Base-by-base conservation (phyloP, 768 basidiomycete species). In the Lepiota brunneoincarnata region DNA sequence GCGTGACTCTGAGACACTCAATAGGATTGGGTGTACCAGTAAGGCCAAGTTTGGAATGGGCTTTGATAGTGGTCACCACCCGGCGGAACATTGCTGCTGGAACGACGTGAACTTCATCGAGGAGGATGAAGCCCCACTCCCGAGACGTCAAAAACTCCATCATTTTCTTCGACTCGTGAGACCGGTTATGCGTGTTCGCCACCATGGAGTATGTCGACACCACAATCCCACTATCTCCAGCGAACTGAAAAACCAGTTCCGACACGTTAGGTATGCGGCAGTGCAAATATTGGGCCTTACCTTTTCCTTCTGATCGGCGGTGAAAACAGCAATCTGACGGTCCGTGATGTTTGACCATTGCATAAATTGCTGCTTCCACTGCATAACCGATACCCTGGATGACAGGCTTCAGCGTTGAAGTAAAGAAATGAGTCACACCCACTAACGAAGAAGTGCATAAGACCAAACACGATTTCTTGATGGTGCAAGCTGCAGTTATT, bases 171-270 rank as follows among this genome's bases (percentile, higher is more conserved):
- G 97, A 91, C 65, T 96, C 94, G 67, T 98, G 93, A n/a, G 97
- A 97, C 60, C 97, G 84, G 68, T 98, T 97, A 64, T 94, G 91
- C 2, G 93, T 97, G 67, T 98, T 98, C 26, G 97, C 96, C 48
- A 99, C 95, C 97, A 99, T 99, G 3, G 96, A 98, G 68, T 99
- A 99, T 10, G 97, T 98, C 28, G 96, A 98, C 21, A 99, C 89
- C 28, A 99, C 95, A 58, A 99, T 98, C 34, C 97, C 97, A 58
- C 96, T 93, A 41, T 96, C 94, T 18, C 95, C 95, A 6, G 89
- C 86, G 72, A 99, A 99, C 93, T 98, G 61, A 1, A 43, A 55
- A 54, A 57, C 41, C 12, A 44, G 48, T 31, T 41, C 31, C 43
- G 41, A 36, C 38, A 49, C 34, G 28, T 44, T 35, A 57, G 36